Conservation (phyloP, 208 protist genomes). For the Leishmania mexicana region DNA sequence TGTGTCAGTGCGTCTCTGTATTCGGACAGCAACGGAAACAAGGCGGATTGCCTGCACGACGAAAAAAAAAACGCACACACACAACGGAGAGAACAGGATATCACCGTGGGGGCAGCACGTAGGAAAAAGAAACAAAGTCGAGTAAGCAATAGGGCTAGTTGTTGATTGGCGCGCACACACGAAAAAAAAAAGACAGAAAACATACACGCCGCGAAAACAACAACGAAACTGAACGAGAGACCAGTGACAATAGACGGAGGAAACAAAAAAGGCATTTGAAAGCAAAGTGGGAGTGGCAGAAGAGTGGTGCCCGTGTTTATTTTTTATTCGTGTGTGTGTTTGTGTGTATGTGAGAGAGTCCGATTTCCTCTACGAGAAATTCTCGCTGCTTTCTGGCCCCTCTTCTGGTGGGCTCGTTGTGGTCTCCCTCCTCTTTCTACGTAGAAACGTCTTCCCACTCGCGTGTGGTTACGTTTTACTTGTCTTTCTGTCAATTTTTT, state of each 20-base stretch:
- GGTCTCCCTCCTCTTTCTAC: not conserved
- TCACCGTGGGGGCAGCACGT: not conserved
- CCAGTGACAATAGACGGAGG: too few species aligned
- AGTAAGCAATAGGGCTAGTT: not conserved
- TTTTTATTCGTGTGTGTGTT: not conserved
- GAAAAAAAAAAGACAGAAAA: too few species aligned
- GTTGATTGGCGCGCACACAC: too few species aligned
- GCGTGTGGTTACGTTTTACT: not conserved
- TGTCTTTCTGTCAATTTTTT: not conserved
- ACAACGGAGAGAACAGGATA: not conserved
- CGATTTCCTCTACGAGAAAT: not conserved
- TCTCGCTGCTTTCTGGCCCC: not conserved
- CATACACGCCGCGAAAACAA: too few species aligned
- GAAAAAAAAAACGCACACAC: not conserved
- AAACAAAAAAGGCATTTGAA: not conserved
- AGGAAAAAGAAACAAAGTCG: not conserved
- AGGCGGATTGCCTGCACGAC: not conserved
- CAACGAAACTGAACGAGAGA: too few species aligned
- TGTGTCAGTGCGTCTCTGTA: not conserved
- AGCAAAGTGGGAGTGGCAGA: not conserved
- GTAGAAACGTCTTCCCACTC: not conserved
- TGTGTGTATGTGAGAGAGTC: not conserved
- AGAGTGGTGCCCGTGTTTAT: not conserved
- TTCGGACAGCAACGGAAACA: not conserved
- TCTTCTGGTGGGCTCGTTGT: not conserved